Percentiles rank a stretch among this genome's conserved stretches.
These are phyloP conservation scores for Penicillium macrosclerotiorum DNA, from an alignment of 495 filamentous ascomycete species.

Conservation along the genomic window DNA sequence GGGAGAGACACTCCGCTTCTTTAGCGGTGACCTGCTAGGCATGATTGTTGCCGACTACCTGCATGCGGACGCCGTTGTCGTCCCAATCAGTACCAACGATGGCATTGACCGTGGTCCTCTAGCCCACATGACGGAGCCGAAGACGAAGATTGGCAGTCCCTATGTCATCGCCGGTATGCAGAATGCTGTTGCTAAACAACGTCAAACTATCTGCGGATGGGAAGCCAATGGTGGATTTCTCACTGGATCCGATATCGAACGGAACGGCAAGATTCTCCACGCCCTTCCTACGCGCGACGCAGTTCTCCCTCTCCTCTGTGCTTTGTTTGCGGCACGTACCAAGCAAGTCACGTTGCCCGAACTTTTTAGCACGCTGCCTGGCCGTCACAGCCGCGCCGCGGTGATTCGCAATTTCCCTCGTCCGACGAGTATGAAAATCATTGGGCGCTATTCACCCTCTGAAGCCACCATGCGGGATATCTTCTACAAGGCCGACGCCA, in stretches of 20 bases:
- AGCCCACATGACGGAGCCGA: conserved; percentile 14
- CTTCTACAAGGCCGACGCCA: too few relatives aligned
- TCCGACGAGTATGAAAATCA: conserved; percentile 25
- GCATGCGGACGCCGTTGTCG: conserved; percentile 22
- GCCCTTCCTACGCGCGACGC: conserved; percentile 29
- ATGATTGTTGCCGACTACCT: conserved; percentile 26
- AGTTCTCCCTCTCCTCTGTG: conserved; percentile 21
- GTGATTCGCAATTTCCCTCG: conserved; percentile 29
- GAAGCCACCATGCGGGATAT: background rate
- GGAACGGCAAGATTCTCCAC: conserved; percentile 13
- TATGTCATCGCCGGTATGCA: conserved; percentile 32
- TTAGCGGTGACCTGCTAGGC: conserved; percentile 25
- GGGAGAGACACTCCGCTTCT: conserved; percentile 22
- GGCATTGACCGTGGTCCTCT: conserved; percentile 24
- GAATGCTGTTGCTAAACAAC: conserved; percentile 15
- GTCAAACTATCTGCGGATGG: conserved; percentile 22
- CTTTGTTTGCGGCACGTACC: conserved; percentile 14
- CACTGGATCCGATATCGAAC: conserved; percentile 25
- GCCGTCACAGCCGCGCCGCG: conserved; percentile 19
- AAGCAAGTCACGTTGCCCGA: conserved; percentile 9
- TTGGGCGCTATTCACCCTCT: conserved; percentile 19
- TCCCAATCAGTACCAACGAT: conserved; percentile 30
- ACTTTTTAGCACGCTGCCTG: conserved; percentile 19
- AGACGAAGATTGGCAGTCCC: conserved; percentile 28
- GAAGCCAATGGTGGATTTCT: conserved; percentile 31